Evolutionary conservation across 306 rosid genomes (phyloP), one percentile per base, ranked within the genome.

Genomic region (Cicer arietinum): DNA sequence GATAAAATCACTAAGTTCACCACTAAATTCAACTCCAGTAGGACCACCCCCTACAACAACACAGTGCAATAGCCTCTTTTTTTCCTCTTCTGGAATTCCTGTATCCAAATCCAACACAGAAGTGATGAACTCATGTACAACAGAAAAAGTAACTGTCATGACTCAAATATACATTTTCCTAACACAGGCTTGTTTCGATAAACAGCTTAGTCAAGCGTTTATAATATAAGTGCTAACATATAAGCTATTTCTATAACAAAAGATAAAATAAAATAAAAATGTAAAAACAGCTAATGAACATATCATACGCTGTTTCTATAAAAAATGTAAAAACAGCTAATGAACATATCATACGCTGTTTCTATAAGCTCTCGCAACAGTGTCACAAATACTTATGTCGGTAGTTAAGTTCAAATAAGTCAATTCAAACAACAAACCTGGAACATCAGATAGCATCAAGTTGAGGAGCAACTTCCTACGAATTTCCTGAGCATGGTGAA

Each of bases 1-100:
- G 80, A 92, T 94, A 77, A 92, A 94, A 80, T 94, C 99, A 85
- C 97, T 92, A 41, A 94, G 96, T 82, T 94, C 99, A 67, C 99
- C 97, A 58, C 99, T 94, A 86, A 94, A 94, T 80, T 94, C 99
- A 46, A 94, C 99, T 76, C 97, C 99, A 1, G 99, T 94, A 43
- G 97, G 99, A 77, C 99, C 99, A 42, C 99, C 99, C 57, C 99
- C 99, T 7, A 94, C 97, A 54, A 94, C 99, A 72, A 94, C 99
- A 77, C 96, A 94, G 51, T 94, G 99, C 61, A 94, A 81, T 65
- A 94, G 97, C 81, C 97, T 86, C 41, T 47, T 22, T 39, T 94
- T 94, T 81, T 94, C 99, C 71, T 80, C 93, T 79, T 88, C 90
- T 0, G 82, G 14, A 47, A 94, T 82, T 17, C 97, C 99, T 94